These are phyloP conservation scores for Neocallimastix lanati DNA, from an alignment of 192 early-diverging fungal genomes.

Conservation along the genomic window DNA sequence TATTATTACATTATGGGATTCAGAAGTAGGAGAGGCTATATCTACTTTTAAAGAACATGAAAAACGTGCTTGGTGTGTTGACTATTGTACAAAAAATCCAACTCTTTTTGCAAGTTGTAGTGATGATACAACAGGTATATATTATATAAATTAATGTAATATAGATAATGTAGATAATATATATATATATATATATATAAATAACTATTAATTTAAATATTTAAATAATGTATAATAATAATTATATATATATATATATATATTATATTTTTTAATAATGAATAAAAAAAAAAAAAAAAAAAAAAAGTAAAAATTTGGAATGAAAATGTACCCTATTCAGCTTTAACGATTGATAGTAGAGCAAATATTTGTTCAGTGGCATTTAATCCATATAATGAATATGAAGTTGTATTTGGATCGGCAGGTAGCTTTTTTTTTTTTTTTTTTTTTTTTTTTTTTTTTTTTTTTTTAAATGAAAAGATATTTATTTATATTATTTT, in stretches of 20 bases:
- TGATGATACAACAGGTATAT: constrained; percentile 60
- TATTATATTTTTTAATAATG: too few species aligned
- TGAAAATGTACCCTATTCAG: constrained; percentile 45
- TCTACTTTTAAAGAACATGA: constrained; percentile 72
- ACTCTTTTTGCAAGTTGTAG: constrained; percentile 68
- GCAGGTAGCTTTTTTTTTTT: constrained; percentile 28
- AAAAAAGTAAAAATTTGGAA: constrained; percentile 74
- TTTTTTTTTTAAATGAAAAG: not conserved
- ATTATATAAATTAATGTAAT: too few species aligned
- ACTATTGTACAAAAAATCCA: constrained; percentile 62
- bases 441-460: constrained; percentile 1
- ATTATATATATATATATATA: too few species aligned
- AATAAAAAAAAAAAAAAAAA: too few species aligned
- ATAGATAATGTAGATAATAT: too few species aligned
- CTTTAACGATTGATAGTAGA: constrained; percentile 61
- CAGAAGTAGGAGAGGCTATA: constrained; percentile 35
- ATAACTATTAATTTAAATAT: not conserved
- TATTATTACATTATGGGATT: constrained; percentile 74
- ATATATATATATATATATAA: too few species aligned
- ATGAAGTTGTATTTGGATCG: constrained; percentile 73
- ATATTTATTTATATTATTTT: not conserved
- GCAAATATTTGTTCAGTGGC: constrained; percentile 88
- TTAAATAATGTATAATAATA: not conserved
- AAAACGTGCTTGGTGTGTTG: constrained; percentile 81
- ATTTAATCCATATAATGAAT: constrained; percentile 57